phyloP scores from a whole-genome alignment of 2,329 filamentous ascomycete genomes.

The Aspergillus floridensis region DNA sequence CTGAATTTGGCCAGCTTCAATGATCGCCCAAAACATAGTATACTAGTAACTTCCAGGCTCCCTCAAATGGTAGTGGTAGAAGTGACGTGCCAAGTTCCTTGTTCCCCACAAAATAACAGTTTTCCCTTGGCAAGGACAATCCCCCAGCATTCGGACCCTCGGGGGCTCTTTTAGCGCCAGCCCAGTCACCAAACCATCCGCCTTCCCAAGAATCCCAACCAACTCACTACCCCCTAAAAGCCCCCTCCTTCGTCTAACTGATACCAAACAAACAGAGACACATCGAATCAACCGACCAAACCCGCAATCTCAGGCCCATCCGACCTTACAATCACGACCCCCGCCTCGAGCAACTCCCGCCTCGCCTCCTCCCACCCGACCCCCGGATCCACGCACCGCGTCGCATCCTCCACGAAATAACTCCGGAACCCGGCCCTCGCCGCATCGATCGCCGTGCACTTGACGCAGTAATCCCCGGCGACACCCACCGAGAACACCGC shows the following conservation, averaged over 20 bases:
- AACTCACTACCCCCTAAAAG: not conserved
- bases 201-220: too few species aligned
- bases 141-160: not conserved
- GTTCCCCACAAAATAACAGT: not conserved
- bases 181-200: not conserved
- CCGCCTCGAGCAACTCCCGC: constrained; percentile 54
- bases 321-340: constrained; percentile 62
- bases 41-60: not conserved
- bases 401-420: constrained; percentile 75
- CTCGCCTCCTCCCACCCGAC: constrained; percentile 56
- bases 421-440: constrained; percentile 71
- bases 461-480: constrained; percentile 88
- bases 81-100: not conserved
- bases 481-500: constrained; percentile 84
- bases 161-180: not conserved
- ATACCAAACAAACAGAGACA: too few species aligned
- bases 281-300: constrained; percentile 32
- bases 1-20: too few species aligned
- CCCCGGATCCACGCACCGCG: constrained; percentile 65
- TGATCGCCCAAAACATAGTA: not conserved
- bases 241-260: not conserved
- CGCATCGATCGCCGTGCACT: constrained; percentile 75
- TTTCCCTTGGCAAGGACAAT: not conserved
- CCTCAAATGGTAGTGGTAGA: not conserved
- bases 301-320: constrained; percentile 56